These are phyloP conservation scores for Phytophthora idaei DNA, from an alignment of 352 stramenopile species.

Conservation along the genomic window DNA sequence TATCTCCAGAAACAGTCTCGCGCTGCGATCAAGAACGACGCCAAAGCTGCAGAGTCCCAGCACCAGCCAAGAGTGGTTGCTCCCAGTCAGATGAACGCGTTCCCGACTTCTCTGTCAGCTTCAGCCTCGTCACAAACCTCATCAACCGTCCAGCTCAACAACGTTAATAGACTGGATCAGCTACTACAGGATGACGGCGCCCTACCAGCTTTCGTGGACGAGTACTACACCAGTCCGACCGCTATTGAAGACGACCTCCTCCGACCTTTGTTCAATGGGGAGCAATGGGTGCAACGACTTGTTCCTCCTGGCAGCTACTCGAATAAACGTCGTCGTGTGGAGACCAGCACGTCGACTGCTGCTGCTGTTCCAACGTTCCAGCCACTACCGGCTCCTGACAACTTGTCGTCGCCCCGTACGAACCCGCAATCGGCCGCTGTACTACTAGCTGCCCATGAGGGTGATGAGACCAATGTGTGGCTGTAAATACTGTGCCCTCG, in stretches of 20 bases:
- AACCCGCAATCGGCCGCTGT: constrained; percentile 12
- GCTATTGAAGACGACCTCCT: constrained; percentile 58
- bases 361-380: constrained; percentile 7
- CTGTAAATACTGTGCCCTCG: constrained; percentile 21
- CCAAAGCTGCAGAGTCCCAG: constrained; percentile 26
- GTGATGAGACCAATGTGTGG: constrained; percentile 27
- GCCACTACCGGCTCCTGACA: constrained; percentile 21
- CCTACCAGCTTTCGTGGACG: constrained; percentile 46
- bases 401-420: constrained; percentile 21
- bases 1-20: constrained; percentile 92
- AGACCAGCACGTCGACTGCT: neutral
- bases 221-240: constrained; percentile 59
- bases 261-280: constrained; percentile 32
- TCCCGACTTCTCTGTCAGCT: constrained; percentile 29
- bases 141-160: constrained; percentile 13
- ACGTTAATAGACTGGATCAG: constrained; percentile 50
- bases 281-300: constrained; percentile 29
- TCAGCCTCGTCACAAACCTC: constrained; percentile 16
- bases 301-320: constrained; percentile 25
- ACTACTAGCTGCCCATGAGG: constrained; percentile 31
- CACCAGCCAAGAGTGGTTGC: constrained; percentile 12
- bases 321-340: constrained; percentile 32
- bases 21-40: constrained; percentile 48
- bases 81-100: constrained; percentile 1
- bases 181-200: constrained; percentile 67